Conservation (phyloP, 371 early-diverging fungal genomes). For the Mucor racemosus region DNA sequence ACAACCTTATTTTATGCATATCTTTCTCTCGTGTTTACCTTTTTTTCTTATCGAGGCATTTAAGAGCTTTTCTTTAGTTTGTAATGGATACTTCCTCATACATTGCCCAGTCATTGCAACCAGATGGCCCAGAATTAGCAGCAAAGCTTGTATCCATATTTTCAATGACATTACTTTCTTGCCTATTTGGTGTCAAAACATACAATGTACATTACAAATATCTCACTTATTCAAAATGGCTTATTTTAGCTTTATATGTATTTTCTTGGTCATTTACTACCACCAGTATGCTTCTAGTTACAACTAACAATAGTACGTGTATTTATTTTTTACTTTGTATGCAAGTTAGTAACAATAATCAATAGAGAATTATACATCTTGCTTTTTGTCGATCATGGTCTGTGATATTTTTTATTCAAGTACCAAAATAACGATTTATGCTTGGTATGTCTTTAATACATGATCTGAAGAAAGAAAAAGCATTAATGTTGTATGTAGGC, state of each 20-base stretch:
- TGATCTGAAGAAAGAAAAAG: not conserved
- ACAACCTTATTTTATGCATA: not conserved
- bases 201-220: slow-evolving; percentile 30
- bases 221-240: slow-evolving; percentile 31
- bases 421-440: slow-evolving; percentile 29
- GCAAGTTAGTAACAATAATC: not conserved
- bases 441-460: slow-evolving; percentile 22
- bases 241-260: slow-evolving; percentile 23
- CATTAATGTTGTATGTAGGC: slow-evolving; percentile 14
- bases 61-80: not conserved
- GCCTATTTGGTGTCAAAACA: slow-evolving; percentile 30
- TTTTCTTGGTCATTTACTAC: slow-evolving; percentile 29
- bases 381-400: slow-evolving; percentile 30
- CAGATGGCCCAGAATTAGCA: slow-evolving; percentile 26
- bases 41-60: not conserved
- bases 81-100: slow-evolving; percentile 1
- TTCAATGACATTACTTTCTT: slow-evolving; percentile 22
- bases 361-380: slow-evolving; percentile 26
- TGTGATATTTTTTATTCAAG: slow-evolving; percentile 36
- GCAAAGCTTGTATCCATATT: slow-evolving; percentile 30
- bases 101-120: slow-evolving; percentile 13
- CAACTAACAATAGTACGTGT: slow-evolving; percentile 31
- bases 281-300: slow-evolving; percentile 19
- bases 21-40: no score
- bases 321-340: not conserved